A percentile compares a stretch with the other conserved stretches of the same genome.
Evolutionary conservation across 257 asterid species (phyloP).

Genomic region (Henckelia pumila): DNA sequence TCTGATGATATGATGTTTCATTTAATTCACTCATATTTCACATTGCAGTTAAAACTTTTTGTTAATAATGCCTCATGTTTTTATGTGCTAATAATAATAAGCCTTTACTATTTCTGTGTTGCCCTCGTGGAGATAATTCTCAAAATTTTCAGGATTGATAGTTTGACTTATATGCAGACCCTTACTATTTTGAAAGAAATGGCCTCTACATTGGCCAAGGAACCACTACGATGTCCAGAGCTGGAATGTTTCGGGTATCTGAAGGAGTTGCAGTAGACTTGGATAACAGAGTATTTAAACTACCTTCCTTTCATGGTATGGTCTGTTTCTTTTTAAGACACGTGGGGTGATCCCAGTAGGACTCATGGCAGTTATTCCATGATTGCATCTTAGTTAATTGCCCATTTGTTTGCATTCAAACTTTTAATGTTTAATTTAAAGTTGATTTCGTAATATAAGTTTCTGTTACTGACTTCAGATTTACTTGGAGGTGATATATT

Average conservation of each 20-base stretch:
- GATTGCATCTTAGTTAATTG: slow-evolving; percentile 4
- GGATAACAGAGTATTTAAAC: slow-evolving; percentile 71
- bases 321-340: slow-evolving; percentile 18
- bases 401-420: slow-evolving; percentile 7
- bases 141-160: slow-evolving; percentile 5
- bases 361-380: slow-evolving; percentile 4
- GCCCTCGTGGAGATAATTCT: slow-evolving; percentile 5
- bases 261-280: slow-evolving; percentile 79
- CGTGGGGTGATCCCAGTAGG: slow-evolving; percentile 3
- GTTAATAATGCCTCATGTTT: neutral
- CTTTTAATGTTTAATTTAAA: neutral
- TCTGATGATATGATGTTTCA: neutral
- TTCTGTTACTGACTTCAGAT: slow-evolving; percentile 46
- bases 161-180: slow-evolving; percentile 51
- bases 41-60: slow-evolving; percentile 1
- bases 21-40: neutral
- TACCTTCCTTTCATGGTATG: slow-evolving; percentile 80
- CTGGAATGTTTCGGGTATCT: slow-evolving; percentile 82
- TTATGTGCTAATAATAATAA: neutral
- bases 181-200: slow-evolving; percentile 57
- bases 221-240: slow-evolving; percentile 76
- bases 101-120: slow-evolving; percentile 9
- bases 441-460: slow-evolving; percentile 10
- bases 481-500: slow-evolving; percentile 95
- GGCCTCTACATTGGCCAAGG: slow-evolving; percentile 97